Conservation (phyloP, 495 filamentous ascomycete species). For the Parachaetomium inaequale region DNA sequence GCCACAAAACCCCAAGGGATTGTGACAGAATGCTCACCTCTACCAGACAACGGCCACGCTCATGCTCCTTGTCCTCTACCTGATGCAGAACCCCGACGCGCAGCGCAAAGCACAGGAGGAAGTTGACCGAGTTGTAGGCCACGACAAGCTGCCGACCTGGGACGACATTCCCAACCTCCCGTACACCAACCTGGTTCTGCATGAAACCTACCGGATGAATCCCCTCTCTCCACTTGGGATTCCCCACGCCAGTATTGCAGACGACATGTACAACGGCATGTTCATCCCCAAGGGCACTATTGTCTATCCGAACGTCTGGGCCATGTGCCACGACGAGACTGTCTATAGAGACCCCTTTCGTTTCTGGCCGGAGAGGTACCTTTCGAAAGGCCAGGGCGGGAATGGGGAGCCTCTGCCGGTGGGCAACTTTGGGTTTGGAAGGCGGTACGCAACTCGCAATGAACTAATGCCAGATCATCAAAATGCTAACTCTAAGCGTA, state of each 20-base stretch:
- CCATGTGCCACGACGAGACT: constrained; percentile 43
- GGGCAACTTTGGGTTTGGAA: constrained; percentile 54
- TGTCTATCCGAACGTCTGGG: constrained; percentile 47
- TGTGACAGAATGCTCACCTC: background rate
- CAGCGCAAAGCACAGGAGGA: constrained; percentile 56
- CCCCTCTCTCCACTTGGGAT: constrained; percentile 58
- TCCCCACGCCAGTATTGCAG: constrained; percentile 52
- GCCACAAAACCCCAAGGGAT: constrained; percentile 2
- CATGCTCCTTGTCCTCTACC: constrained; percentile 41
- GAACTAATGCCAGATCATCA: background rate
- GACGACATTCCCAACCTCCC: constrained; percentile 49
- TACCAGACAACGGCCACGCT: constrained; percentile 38
- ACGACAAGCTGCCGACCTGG: constrained; percentile 47
- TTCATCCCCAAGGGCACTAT: constrained; percentile 47
- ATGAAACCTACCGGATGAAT: constrained; percentile 60
- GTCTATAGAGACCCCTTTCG: constrained; percentile 40
- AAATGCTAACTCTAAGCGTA: constrained; percentile 5
- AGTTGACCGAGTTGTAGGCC: constrained; percentile 52
- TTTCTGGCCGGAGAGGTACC: constrained; percentile 48
- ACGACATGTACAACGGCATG: constrained; percentile 51
- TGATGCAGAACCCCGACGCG: constrained; percentile 44
- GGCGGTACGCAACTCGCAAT: constrained; percentile 18
- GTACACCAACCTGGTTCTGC: constrained; percentile 50
- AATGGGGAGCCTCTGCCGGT: constrained; percentile 47
- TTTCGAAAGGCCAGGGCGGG: constrained; percentile 42